phyloP scores from a whole-genome alignment of 169 alveolate genomes.

The Amoebophrya sp. region DNA sequence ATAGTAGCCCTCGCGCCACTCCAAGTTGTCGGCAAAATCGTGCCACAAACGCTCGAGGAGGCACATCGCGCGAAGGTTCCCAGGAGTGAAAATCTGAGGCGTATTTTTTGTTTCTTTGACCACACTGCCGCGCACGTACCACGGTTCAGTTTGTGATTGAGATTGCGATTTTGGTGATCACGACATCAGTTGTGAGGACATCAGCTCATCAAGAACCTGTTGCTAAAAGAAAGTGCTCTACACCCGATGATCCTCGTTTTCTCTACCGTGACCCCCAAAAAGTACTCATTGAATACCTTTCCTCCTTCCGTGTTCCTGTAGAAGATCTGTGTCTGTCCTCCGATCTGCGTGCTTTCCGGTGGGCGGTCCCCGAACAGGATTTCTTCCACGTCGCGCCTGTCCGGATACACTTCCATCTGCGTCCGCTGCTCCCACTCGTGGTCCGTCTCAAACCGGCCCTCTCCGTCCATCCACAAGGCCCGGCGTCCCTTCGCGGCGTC shows the following conservation, averaged over 20 bases:
- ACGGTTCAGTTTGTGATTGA: too few relatives aligned
- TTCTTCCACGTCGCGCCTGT: neutral
- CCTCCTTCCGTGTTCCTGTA: neutral
- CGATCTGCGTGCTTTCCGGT: neutral
- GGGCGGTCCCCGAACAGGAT: neutral
- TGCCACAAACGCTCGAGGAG: neutral
- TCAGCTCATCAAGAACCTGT: too few relatives aligned
- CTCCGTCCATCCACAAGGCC: neutral
- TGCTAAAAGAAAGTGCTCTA: too few relatives aligned
- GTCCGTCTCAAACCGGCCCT: neutral
- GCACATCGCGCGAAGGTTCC: neutral
- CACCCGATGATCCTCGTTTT: too few relatives aligned
- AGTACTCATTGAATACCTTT: neutral
- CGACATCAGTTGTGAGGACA: too few relatives aligned
- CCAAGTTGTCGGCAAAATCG: neutral
- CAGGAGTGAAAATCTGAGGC: neutral
- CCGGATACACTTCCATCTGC: neutral
- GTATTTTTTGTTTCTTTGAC: neutral
- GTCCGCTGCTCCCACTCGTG: neutral
- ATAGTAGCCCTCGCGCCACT: neutral
- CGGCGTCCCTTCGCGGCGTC: neutral
- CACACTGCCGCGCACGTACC: neutral
- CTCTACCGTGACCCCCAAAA: neutral
- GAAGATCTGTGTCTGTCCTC: neutral
- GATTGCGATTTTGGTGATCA: too few relatives aligned